Percentiles rank a stretch among this genome's conserved stretches.
These are phyloP conservation scores for Verticillium tricorpus DNA, from an alignment of 2,329 filamentous ascomycete species.

Conservation along the genomic window DNA sequence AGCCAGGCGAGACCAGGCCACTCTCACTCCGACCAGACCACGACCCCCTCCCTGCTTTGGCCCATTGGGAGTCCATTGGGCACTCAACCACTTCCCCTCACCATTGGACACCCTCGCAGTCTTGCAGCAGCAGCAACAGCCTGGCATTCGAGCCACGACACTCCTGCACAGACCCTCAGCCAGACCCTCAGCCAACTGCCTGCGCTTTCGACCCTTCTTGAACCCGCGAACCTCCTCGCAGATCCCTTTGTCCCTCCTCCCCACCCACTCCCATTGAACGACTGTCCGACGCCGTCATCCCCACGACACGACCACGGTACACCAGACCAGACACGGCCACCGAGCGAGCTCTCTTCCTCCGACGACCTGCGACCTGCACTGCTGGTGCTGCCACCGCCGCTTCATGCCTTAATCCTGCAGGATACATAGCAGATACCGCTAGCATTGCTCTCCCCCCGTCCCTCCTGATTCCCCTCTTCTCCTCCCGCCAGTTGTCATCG, in stretches of 20 bases:
- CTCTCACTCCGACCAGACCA: conserved; percentile 1
- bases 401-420: conserved; percentile 15
- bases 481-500: conserved; percentile 3
- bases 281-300: background rate
- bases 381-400: conserved; percentile 6
- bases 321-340: conserved; percentile 1
- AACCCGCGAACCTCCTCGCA: conserved; percentile 4
- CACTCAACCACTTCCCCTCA: conserved; percentile 5
- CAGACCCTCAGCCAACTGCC: conserved; percentile 2
- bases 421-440: conserved; percentile 14
- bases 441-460: conserved; percentile 4
- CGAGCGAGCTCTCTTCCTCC: background rate
- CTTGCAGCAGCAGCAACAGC: conserved; percentile 19
- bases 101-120: conserved; percentile 13
- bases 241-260: background rate
- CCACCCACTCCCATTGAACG: conserved; percentile 1
- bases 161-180: conserved; percentile 13
- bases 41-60: background rate
- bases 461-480: conserved; percentile 10
- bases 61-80: conserved; percentile 11
- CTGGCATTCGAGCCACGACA: conserved; percentile 39
- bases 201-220: conserved; percentile 6
- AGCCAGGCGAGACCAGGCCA: background rate
- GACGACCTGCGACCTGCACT: conserved; percentile 2
- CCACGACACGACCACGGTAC: background rate